phyloP scores from a whole-genome alignment of 768 basidiomycete species.

The Tulasnella sp. region DNA sequence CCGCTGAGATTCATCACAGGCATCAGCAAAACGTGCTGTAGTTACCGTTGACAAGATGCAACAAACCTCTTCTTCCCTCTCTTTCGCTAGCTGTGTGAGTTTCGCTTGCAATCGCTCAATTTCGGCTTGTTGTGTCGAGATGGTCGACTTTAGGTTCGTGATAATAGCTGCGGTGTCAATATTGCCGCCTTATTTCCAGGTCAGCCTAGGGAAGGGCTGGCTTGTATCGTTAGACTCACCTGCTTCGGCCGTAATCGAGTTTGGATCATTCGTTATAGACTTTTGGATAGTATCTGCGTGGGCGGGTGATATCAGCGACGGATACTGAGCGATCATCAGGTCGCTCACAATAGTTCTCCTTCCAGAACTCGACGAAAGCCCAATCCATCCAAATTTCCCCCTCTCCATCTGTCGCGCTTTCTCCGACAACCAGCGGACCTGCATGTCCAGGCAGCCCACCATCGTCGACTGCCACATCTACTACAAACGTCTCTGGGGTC shows the following conservation, averaged over 20 bases:
- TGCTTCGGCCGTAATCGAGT: conserved; percentile 61
- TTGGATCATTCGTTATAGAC: conserved; percentile 69
- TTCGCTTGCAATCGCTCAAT: conserved; percentile 68
- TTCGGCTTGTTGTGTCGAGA: conserved; percentile 68
- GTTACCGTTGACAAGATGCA: conserved; percentile 12
- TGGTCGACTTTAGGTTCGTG: conserved; percentile 78
- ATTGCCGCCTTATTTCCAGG: conserved; percentile 40
- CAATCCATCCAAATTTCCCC: conserved; percentile 95
- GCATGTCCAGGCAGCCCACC: conserved; percentile 35
- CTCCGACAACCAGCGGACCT: conserved; percentile 31
- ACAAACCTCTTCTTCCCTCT: conserved; percentile 49
- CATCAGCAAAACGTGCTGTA: background rate
- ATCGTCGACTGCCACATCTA: conserved; percentile 25
- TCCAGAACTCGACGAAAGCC: conserved; percentile 98
- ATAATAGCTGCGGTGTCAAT: conserved; percentile 82
- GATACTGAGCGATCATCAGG: conserved; percentile 15
- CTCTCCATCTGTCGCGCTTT: conserved; percentile 48
- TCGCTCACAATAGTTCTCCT: conserved; percentile 89
- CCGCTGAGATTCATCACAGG: conserved; percentile 44
- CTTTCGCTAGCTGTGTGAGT: conserved; percentile 52
- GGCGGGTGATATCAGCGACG: background rate
- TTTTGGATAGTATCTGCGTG: conserved; percentile 72
- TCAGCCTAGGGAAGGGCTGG: background rate
- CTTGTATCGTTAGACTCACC: conserved; percentile 48
- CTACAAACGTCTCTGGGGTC: conserved; percentile 80